Percentiles rank a stretch among this genome's conserved stretches.
Conservation (phyloP, 2,329 filamentous ascomycete species). For the Colletotrichum sp. region DNA sequence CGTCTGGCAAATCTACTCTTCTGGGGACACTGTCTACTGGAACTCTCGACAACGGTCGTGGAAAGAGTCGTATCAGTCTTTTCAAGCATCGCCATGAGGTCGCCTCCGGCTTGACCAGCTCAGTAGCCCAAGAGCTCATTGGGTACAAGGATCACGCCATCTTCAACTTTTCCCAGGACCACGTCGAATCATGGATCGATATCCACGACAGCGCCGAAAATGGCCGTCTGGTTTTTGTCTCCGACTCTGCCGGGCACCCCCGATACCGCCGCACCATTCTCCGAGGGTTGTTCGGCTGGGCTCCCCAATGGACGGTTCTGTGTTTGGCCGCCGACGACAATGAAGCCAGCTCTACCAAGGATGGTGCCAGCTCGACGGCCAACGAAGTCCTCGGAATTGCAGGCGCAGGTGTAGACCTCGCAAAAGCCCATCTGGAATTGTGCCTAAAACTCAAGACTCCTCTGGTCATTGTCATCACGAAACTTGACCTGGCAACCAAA, state of each 20-base stretch:
- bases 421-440: slow-evolving; percentile 80
- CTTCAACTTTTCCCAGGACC: slow-evolving; percentile 84
- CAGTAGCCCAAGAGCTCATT: slow-evolving; percentile 90
- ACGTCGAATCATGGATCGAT: slow-evolving; percentile 92
- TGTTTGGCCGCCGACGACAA: slow-evolving; percentile 84
- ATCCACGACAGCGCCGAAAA: slow-evolving; percentile 80
- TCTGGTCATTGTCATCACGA: slow-evolving; percentile 84
- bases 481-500: slow-evolving; percentile 85
- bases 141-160: slow-evolving; percentile 72
- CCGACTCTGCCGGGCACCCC: slow-evolving; percentile 90
- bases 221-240: slow-evolving; percentile 83
- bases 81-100: slow-evolving; percentile 95
- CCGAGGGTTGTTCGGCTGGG: slow-evolving; percentile 91
- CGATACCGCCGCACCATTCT: slow-evolving; percentile 89
- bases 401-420: slow-evolving; percentile 70
- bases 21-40: slow-evolving; percentile 89
- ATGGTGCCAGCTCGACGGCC: slow-evolving; percentile 51
- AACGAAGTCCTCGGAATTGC: slow-evolving; percentile 56
- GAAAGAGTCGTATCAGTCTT: slow-evolving; percentile 85
- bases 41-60: slow-evolving; percentile 87
- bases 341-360: slow-evolving; percentile 39
- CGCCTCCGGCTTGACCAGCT: slow-evolving; percentile 89
- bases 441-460: slow-evolving; percentile 83
- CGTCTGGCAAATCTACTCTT: slow-evolving; percentile 90
- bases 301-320: slow-evolving; percentile 89